These are phyloP conservation scores for Fragaria nilgerrensis DNA, from an alignment of 306 rosid genomes.

Conservation along the genomic window DNA sequence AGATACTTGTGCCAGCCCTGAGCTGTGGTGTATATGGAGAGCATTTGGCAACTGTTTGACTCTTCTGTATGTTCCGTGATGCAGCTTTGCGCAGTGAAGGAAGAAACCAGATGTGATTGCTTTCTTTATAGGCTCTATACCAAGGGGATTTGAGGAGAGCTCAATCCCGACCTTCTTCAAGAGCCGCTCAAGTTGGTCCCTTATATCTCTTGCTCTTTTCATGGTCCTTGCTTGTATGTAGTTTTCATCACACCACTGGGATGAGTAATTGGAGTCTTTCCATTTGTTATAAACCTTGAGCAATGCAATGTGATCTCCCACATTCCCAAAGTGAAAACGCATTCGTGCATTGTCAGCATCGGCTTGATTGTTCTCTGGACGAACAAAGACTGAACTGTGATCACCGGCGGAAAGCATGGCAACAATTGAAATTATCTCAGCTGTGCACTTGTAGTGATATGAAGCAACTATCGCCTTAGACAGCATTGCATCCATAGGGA, in stretches of 20 bases:
- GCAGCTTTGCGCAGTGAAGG: too few relatives aligned
- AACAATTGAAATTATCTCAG: constrained; percentile 73
- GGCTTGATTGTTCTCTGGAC: constrained; percentile 79
- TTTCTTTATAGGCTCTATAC: too few relatives aligned
- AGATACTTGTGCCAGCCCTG: too few relatives aligned
- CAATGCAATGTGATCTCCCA: constrained; percentile 84
- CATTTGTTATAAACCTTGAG: constrained; percentile 76
- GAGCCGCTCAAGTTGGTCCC: constrained; percentile 80
- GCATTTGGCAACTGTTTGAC: too few relatives aligned
- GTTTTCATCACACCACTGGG: constrained; percentile 84
- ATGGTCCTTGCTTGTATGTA: constrained; percentile 89
- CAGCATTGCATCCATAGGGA: constrained; percentile 88
- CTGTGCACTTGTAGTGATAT: constrained; percentile 71
- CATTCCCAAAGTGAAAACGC: constrained; percentile 79
- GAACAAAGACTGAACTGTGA: constrained; percentile 54
- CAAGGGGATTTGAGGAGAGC: too few relatives aligned
- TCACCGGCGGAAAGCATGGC: constrained; percentile 86
- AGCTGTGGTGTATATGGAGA: too few relatives aligned
- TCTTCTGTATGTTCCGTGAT: too few relatives aligned
- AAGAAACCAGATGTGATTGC: too few relatives aligned
- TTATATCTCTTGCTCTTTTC: constrained; percentile 81
- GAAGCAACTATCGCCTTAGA: constrained; percentile 90
- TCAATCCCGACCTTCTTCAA: constrained; percentile 74
- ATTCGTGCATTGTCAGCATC: constrained; percentile 80
- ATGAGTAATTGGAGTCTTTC: constrained; percentile 85